A percentile compares a stretch with the other conserved stretches of the same genome.
phyloP scores from a whole-genome alignment of 495 filamentous ascomycete genomes.

The Hypoxylon perforatum region DNA sequence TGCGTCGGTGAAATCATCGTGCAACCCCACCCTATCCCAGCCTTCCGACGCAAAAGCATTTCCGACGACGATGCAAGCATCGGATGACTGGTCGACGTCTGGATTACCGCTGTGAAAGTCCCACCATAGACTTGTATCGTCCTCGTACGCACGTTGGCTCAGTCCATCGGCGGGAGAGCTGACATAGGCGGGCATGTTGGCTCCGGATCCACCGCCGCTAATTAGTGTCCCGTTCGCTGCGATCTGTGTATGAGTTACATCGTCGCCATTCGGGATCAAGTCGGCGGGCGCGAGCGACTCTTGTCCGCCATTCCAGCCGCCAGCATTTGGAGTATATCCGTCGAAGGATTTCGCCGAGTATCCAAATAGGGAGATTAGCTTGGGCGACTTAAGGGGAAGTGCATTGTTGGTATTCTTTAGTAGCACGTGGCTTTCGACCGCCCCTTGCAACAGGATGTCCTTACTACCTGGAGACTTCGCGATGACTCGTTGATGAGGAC shows the following conservation, averaged over 20 bases:
- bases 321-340: conserved; percentile 45
- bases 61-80: conserved; percentile 74
- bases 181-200: conserved; percentile 63
- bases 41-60: conserved; percentile 70
- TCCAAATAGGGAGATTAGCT: conserved; percentile 61
- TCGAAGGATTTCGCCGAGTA: conserved; percentile 61
- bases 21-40: conserved; percentile 53
- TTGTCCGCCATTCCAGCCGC: conserved; percentile 40
- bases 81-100: conserved; percentile 60
- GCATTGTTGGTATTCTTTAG: conserved; percentile 69
- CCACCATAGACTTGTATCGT: conserved; percentile 65
- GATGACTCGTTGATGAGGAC: conserved; percentile 63
- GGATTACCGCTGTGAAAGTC: conserved; percentile 55
- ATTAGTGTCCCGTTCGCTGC: conserved; percentile 65
- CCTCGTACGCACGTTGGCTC: conserved; percentile 61
- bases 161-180: conserved; percentile 70
- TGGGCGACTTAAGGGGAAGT: conserved; percentile 64
- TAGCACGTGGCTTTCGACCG: conserved; percentile 68
- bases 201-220: conserved; percentile 70
- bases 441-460: conserved; percentile 56
- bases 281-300: conserved; percentile 57
- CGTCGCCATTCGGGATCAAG: conserved; percentile 31
- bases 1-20: conserved; percentile 64
- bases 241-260: conserved; percentile 46
- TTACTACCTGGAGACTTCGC: conserved; percentile 56